Evolutionary conservation across 257 asterid genomes (phyloP).

Genomic region (Nicotiana otophora): DNA sequence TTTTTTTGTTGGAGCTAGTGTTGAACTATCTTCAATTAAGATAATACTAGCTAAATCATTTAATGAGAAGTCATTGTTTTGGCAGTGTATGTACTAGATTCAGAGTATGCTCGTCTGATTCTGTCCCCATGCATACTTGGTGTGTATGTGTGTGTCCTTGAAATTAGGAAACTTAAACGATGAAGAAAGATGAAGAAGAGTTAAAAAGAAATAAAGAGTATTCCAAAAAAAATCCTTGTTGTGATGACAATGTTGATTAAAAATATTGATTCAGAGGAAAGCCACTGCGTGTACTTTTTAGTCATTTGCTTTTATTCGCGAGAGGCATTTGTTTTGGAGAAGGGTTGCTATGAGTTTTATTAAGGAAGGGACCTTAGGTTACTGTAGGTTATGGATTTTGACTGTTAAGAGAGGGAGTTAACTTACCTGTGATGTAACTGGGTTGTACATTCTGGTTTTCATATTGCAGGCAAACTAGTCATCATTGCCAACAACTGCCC

Average conservation of each 20-base stretch:
- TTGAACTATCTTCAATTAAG: not conserved
- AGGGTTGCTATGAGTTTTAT: not conserved
- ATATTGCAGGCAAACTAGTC: constrained; percentile 21
- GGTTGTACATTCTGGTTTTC: not conserved
- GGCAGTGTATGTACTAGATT: too few relatives aligned
- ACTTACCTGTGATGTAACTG: not conserved
- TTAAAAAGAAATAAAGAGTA: not conserved
- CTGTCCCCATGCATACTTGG: not conserved
- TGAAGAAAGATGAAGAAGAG: not conserved
- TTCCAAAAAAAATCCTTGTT: not conserved
- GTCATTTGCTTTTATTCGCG: not conserved
- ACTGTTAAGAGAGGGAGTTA: not conserved
- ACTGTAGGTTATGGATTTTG: too few relatives aligned
- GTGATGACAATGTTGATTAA: not conserved
- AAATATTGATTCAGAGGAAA: not conserved
- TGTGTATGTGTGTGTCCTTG: not conserved
- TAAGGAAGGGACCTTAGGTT: too few relatives aligned
- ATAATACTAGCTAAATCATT: not conserved
- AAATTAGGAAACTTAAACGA: not conserved
- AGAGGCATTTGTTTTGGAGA: not conserved
- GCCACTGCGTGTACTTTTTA: not conserved
- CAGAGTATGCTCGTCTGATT: not conserved
- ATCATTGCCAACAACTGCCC: constrained; percentile 62
- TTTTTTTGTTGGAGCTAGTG: not conserved
- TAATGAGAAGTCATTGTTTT: not conserved